A percentile compares a stretch with the other conserved stretches of the same genome.
Evolutionary conservation across 2,329 filamentous ascomycete genomes (phyloP).

Genomic region (Aspergillus melleus): DNA sequence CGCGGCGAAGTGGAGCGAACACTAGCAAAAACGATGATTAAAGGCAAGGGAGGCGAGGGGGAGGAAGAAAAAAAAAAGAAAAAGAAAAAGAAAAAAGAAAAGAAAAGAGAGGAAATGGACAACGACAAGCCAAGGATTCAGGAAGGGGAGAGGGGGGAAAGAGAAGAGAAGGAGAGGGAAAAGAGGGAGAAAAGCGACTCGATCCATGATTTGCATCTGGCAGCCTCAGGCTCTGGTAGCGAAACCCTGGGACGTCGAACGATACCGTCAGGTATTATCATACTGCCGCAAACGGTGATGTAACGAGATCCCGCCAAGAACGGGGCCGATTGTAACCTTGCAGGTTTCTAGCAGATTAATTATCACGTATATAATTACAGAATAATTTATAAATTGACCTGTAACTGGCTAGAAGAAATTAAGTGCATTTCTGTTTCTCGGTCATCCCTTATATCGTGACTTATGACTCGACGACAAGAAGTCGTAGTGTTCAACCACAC

Average conservation of each 20-base stretch:
- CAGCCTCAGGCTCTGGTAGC: conserved; percentile 12
- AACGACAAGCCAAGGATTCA: conserved; percentile 1
- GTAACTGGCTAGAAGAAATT: too few relatives aligned
- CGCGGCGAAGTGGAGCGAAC: background rate
- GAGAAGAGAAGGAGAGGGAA: background rate
- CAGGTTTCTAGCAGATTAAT: too few relatives aligned
- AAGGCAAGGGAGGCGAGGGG: background rate
- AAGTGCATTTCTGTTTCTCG: too few relatives aligned
- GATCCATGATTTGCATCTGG: conserved; percentile 15
- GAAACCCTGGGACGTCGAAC: conserved; percentile 1
- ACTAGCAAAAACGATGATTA: background rate
- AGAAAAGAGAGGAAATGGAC: background rate
- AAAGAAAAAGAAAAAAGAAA: background rate
- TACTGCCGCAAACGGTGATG: background rate
- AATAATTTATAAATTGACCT: too few relatives aligned
- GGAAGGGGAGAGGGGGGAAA: background rate
- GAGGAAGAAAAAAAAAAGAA: background rate
- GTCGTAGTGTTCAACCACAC: too few relatives aligned
- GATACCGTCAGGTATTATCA: too few relatives aligned
- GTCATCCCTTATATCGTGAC: too few relatives aligned
- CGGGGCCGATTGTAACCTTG: background rate
- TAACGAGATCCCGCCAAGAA: conserved; percentile 8
- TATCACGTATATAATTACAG: too few relatives aligned
- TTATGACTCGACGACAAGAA: too few relatives aligned
- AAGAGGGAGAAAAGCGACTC: conserved; percentile 6